Evolutionary conservation across 345 rosid genomes (phyloP).

Genomic region (Sisymbrium irio): DNA sequence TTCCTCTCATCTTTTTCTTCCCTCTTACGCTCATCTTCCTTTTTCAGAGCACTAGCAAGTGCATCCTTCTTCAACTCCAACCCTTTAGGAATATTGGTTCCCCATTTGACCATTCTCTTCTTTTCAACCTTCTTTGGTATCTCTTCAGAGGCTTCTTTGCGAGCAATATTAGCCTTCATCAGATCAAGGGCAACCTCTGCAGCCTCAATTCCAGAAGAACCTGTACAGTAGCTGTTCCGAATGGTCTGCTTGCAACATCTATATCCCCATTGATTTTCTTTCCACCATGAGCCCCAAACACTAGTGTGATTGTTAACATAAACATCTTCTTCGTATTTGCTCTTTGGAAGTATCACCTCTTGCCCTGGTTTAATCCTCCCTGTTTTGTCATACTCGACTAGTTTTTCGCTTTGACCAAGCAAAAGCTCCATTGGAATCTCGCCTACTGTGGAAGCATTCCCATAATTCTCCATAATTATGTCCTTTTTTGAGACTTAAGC

Average conservation of each 20-base stretch:
- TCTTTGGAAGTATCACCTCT: no score
- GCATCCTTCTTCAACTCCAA: constrained; percentile 51
- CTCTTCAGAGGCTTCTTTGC: constrained; percentile 63
- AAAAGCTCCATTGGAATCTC: constrained; percentile 63
- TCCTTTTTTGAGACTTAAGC: constrained; percentile 50
- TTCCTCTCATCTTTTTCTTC: constrained; percentile 66
- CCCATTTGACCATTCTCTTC: constrained; percentile 74
- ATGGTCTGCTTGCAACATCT: constrained; percentile 52
- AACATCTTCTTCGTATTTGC: no score
- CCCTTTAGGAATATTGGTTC: constrained; percentile 64
- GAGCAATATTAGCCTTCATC: constrained; percentile 82
- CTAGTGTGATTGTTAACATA: constrained; percentile 44
- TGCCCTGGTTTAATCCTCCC: constrained; percentile 27
- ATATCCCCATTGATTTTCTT: constrained; percentile 49
- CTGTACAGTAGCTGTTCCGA: constrained; percentile 89
- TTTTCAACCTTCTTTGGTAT: constrained; percentile 46
- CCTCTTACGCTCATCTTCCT: constrained; percentile 55
- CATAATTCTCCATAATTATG: constrained; percentile 56
- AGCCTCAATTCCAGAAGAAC: constrained; percentile 87
- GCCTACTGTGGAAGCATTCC: constrained; percentile 59
- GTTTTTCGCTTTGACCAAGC: constrained; percentile 63
- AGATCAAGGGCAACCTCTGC: constrained; percentile 81
- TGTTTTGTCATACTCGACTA: constrained; percentile 72
- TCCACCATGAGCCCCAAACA: constrained; percentile 95
- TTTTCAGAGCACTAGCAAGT: background rate